Conservation (phyloP, 2,329 filamentous ascomycete species). For the Pezicula neosporulosa region DNA sequence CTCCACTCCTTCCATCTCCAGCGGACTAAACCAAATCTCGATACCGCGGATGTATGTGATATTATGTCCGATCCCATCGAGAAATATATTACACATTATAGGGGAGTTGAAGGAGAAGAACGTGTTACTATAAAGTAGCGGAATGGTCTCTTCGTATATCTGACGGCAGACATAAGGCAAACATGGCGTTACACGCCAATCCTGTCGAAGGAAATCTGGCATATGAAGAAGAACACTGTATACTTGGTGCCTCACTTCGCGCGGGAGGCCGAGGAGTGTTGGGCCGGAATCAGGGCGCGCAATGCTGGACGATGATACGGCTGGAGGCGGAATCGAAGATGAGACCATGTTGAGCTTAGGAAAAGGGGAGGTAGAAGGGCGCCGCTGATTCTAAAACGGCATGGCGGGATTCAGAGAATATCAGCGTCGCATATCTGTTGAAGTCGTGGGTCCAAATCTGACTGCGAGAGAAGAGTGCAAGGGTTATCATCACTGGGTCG, state of each 20-base stretch:
- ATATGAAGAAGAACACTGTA: conserved; percentile 12
- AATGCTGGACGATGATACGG: background rate
- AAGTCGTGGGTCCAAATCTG: no score
- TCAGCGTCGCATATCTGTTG: no score
- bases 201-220: background rate
- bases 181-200: background rate
- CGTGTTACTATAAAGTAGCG: background rate
- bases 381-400: no score
- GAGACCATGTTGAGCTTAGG: background rate
- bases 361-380: no score
- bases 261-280: conserved; percentile 7
- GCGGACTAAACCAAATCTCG: background rate
- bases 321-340: background rate
- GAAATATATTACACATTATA: background rate
- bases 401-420: no score
- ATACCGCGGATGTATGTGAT: background rate
- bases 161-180: background rate
- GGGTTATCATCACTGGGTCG: no score
- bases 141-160: background rate
- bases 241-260: conserved; percentile 13
- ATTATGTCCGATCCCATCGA: background rate
- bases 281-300: background rate
- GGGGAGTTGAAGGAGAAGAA: background rate
- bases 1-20: background rate
- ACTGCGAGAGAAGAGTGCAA: no score